Evolutionary conservation across 306 rosid species (phyloP).

Genomic region (Prunus davidiana): DNA sequence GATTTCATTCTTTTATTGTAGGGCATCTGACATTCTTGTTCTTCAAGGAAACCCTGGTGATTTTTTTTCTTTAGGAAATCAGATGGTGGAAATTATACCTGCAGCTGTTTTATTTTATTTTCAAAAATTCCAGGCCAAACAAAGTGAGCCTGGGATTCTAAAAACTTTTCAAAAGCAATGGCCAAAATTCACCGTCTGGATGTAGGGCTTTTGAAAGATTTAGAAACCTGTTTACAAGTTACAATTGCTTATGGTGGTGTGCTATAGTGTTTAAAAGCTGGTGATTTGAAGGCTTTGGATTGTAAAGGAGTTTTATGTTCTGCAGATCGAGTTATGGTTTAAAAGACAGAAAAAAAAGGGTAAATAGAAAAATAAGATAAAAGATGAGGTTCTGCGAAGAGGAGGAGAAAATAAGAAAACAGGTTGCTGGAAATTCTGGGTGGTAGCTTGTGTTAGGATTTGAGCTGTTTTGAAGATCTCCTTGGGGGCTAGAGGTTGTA

Average conservation of each 20-base stretch:
- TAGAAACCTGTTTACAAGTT: background rate
- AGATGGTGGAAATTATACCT: background rate
- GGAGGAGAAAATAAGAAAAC: background rate
- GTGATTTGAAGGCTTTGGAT: background rate
- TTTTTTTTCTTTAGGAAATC: background rate
- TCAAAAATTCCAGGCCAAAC: background rate
- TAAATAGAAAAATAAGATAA: background rate
- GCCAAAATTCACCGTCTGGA: background rate
- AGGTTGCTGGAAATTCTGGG: background rate
- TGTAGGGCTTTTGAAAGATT: background rate
- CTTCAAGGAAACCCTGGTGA: background rate
- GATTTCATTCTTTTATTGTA: background rate
- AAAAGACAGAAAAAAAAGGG: background rate
- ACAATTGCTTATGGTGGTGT: background rate
- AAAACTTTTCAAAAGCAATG: too few relatives aligned
- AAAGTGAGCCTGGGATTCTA: too few relatives aligned
- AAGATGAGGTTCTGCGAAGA: background rate
- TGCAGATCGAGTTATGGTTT: background rate
- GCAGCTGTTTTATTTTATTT: background rate
- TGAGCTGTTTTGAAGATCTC: background rate
- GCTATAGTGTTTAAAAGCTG: background rate
- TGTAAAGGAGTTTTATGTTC: background rate
- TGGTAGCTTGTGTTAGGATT: background rate
- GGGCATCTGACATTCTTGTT: background rate
- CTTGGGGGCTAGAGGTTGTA: background rate